Percentiles rank a stretch among this genome's conserved stretches.
Conservation (phyloP, 441 rosid species). For the Adansonia madagascariensis region DNA sequence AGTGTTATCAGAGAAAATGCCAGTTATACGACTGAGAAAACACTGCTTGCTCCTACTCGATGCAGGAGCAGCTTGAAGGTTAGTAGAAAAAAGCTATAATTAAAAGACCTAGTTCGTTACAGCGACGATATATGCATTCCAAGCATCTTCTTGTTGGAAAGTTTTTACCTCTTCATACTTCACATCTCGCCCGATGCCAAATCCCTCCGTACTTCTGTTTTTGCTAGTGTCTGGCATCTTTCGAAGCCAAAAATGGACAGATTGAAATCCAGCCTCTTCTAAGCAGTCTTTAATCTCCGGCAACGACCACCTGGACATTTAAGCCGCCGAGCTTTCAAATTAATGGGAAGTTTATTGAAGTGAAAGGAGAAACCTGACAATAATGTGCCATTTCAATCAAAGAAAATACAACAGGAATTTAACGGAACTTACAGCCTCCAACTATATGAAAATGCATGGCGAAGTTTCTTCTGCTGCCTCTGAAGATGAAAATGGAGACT, state of each 20-base stretch:
- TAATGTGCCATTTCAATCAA: not conserved
- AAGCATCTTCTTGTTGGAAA: slow-evolving; percentile 78
- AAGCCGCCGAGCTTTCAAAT: not conserved
- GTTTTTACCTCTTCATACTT: slow-evolving; percentile 72
- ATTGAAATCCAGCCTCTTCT: slow-evolving; percentile 79
- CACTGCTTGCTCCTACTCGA: not conserved
- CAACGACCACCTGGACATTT: slow-evolving; percentile 69
- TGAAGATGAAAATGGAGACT: slow-evolving; percentile 83
- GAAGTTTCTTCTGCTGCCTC: slow-evolving; percentile 76
- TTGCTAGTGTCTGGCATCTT: slow-evolving; percentile 75
- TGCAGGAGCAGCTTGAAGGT: not conserved
- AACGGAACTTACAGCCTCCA: slow-evolving; percentile 80
- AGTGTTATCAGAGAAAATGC: not conserved
- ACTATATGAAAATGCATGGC: slow-evolving; percentile 82
- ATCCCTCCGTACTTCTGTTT: slow-evolving; percentile 63
- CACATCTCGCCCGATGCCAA: slow-evolving; percentile 59
- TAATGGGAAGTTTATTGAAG: not conserved
- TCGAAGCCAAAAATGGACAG: slow-evolving; percentile 85
- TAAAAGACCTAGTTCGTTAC: slow-evolving; percentile 38
- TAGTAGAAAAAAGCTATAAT: not conserved
- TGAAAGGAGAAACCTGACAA: not conserved
- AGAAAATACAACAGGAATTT: not conserved
- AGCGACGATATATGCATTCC: slow-evolving; percentile 87
- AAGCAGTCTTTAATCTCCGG: slow-evolving; percentile 88
- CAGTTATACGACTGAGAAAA: not conserved